Conservation (phyloP, 2,329 filamentous ascomycete species). For the Lachnellula hyalina region DNA sequence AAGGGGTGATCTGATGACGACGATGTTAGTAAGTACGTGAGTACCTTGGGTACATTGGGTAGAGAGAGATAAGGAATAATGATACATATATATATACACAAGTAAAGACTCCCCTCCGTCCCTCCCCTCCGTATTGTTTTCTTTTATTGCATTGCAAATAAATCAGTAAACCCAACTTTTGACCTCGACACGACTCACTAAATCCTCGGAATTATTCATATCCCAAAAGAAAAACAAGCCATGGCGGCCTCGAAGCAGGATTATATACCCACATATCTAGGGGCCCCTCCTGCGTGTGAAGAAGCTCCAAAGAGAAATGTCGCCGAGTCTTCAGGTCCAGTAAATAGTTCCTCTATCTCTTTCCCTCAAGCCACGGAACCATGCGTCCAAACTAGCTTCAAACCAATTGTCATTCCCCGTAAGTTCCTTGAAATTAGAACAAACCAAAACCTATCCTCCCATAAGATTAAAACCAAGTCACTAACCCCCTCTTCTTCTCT, state of each 20-base stretch:
- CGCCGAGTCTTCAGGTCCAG: no score
- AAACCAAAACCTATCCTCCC: no score
- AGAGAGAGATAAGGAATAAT: no score
- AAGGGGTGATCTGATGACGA: no score
- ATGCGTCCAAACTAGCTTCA: background rate
- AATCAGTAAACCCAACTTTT: background rate
- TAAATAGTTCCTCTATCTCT: background rate
- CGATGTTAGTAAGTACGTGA: no score
- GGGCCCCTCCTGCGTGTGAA: background rate
- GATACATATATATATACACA: background rate
- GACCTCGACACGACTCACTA: background rate
- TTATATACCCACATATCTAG: background rate
- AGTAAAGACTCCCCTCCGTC: background rate
- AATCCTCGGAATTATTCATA: background rate
- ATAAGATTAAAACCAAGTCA: no score
- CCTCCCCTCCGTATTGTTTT: background rate
- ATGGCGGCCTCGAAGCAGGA: background rate
- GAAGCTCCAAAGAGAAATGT: background rate
- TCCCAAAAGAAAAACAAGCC: background rate
- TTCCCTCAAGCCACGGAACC: background rate
- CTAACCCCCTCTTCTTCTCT: background rate
- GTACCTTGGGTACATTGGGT: no score
- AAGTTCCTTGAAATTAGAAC: background rate
- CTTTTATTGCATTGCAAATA: background rate
- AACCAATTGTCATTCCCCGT: conserved; percentile 11